Evolutionary conservation across 2,329 filamentous ascomycete genomes (phyloP).

Genomic region (Colletotrichum limetticola): DNA sequence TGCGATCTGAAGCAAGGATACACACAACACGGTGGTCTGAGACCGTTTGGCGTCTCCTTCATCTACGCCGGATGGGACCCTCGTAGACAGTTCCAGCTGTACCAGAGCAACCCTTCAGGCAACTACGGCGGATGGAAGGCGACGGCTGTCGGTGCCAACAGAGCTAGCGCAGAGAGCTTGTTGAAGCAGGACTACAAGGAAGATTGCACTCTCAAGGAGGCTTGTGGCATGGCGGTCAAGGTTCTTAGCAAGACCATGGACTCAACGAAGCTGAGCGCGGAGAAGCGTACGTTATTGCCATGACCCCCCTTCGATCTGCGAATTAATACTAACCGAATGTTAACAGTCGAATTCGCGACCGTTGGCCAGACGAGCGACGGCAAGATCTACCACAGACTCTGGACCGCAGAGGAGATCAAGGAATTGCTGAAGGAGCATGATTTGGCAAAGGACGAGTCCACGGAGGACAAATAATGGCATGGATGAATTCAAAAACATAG

Average conservation of each 20-base stretch:
- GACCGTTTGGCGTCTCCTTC: conserved; percentile 98
- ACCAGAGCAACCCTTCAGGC: conserved; percentile 97
- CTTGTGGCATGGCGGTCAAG: conserved; percentile 97
- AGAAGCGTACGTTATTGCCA: conserved; percentile 83
- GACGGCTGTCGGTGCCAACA: conserved; percentile 97
- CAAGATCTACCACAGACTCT: conserved; percentile 98
- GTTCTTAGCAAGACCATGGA: conserved; percentile 99
- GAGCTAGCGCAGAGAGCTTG: conserved; percentile 95
- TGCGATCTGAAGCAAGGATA: conserved; percentile 99
- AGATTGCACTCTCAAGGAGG: conserved; percentile 94
- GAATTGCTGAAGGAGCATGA: conserved; percentile 94
- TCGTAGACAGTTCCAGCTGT: conserved; percentile 96
- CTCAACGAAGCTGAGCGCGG: conserved; percentile 96
- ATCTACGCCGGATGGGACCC: conserved; percentile 99
- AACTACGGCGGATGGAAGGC: conserved; percentile 99
- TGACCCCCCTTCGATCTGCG: neutral
- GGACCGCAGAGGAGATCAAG: conserved; percentile 97
- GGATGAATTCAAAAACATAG: conserved; percentile 33
- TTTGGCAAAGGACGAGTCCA: conserved; percentile 84
- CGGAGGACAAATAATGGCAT: conserved; percentile 69
- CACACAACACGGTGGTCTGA: conserved; percentile 97
- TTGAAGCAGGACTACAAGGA: conserved; percentile 99
- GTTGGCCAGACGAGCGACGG: conserved; percentile 95
- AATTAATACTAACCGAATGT: neutral
- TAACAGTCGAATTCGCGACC: conserved; percentile 93